Evolutionary conservation across 352 stramenopile genomes (phyloP), one percentile per base, ranked within the genome.

Genomic region (Globisporangium megalacanthum): DNA sequence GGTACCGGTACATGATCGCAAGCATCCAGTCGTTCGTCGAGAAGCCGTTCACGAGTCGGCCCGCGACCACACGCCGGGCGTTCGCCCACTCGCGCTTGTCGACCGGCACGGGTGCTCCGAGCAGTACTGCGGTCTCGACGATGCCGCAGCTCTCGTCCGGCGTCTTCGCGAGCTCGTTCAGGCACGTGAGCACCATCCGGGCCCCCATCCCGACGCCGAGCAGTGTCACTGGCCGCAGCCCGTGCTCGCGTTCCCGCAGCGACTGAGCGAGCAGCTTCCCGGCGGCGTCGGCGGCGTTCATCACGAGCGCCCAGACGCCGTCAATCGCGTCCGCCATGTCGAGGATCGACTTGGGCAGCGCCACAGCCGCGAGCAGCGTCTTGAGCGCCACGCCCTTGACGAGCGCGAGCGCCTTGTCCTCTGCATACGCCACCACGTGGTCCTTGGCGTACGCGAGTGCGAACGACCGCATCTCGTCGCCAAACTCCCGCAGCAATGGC

Each of bases 11-110:
- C 73, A 97, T 92, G 49, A 97, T 67, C 15, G 75, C 79, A 22
- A 97, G 73, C 79, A 97, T 96, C 75, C 83, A 92, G 72, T 97
- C 91, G 49, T 92, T 89, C 22, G 86, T 75, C 1, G 81, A 95
- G 64, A 90, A 97, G 14, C 87, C 88, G 63, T 97, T 97, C 64
- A 97, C 88, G 0, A 96, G 60, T 35, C 91, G 73, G 6, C 88
- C 87, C 13, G 89, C 84, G 3, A 97, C 87, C 15, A 97, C 62
- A 39, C 70, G 56, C 9, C 83, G 64, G 9, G 77, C 80, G 45
- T 69, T 77, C 15, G 69, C 56, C 89, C 89, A 97, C 15, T 94
- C 83, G 2, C 81, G 64, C 3, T 61, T 60, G 2, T 70, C 65
- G n/a, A 84, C 70, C 0, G 79, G 73, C 0, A 97, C 72, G 0